A percentile compares a stretch with the other conserved stretches of the same genome.
phyloP scores from a whole-genome alignment of 805 yeast species.

The Ogataea parapolymorpha region DNA sequence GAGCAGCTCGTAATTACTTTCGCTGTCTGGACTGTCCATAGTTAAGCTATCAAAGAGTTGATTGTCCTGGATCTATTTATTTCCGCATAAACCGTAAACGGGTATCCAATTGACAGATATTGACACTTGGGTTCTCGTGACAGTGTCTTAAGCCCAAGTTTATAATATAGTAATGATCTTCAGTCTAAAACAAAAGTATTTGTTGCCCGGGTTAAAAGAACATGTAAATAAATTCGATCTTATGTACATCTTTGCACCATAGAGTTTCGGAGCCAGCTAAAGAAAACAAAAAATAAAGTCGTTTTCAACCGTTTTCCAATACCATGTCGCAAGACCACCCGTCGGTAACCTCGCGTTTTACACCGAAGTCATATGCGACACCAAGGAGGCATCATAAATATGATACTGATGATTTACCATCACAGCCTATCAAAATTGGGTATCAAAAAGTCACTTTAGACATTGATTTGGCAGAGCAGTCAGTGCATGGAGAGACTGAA shows the following conservation, averaged over 20 bases:
- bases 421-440: constrained; percentile 63
- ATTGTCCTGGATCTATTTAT: not conserved
- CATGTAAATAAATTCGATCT: not conserved
- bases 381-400: constrained; percentile 26
- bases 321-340: constrained; percentile 20
- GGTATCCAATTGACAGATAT: too few species aligned
- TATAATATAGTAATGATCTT: not conserved
- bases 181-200: constrained; percentile 2
- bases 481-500: constrained; percentile 73
- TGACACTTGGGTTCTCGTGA: too few species aligned
- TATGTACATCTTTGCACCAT: constrained; percentile 5
- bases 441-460: constrained; percentile 83
- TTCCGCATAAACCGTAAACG: not conserved
- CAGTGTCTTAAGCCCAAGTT: not conserved
- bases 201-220: constrained; percentile 7
- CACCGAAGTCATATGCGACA: constrained; percentile 21
- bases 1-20: constrained; percentile 43
- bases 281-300: not conserved
- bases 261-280: not conserved
- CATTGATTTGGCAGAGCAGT: constrained; percentile 63
- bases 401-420: constrained; percentile 25
- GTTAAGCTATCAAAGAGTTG: not conserved
- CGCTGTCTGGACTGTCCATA: constrained; percentile 9
- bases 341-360: constrained; percentile 24
- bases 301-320: not conserved